Percentiles rank a stretch among this genome's conserved stretches.
Conservation (phyloP, 2,329 filamentous ascomycete species). For the Acrocalymma vagum region DNA sequence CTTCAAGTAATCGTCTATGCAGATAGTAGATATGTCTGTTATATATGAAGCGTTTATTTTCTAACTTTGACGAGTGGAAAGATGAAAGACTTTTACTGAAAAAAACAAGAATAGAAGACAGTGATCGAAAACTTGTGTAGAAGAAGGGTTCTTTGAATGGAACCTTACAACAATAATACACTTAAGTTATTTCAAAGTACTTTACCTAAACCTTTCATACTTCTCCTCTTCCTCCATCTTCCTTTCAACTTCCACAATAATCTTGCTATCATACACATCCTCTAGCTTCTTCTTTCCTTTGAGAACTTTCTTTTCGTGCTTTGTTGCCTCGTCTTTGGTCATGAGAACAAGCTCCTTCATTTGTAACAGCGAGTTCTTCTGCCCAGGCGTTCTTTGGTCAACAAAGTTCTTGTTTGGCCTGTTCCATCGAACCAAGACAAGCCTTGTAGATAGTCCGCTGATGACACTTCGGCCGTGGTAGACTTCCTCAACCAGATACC, state of each 20-base stretch:
- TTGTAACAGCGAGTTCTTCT: constrained; percentile 76
- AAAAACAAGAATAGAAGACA: too few relatives aligned
- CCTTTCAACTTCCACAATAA: constrained; percentile 72
- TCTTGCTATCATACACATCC: constrained; percentile 76
- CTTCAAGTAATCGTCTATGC: too few relatives aligned
- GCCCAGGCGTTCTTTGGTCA: constrained; percentile 73
- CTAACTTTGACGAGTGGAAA: too few relatives aligned
- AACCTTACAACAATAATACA: too few relatives aligned
- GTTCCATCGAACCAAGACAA: constrained; percentile 83
- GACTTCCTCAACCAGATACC: constrained; percentile 89
- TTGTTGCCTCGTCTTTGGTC: constrained; percentile 87
- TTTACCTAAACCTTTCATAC: constrained; percentile 58
- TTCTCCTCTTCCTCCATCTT: constrained; percentile 72
- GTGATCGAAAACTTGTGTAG: too few relatives aligned
- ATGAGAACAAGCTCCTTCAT: constrained; percentile 83
- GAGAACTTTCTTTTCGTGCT: constrained; percentile 82
- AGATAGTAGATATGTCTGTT: too few relatives aligned
- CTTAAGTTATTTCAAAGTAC: too few relatives aligned
- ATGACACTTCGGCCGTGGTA: constrained; percentile 84
- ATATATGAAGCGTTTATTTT: too few relatives aligned
- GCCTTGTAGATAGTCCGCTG: constrained; percentile 80
- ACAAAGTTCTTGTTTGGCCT: constrained; percentile 70
- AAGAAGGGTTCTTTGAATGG: too few relatives aligned
- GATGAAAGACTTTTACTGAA: too few relatives aligned
- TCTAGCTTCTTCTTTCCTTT: constrained; percentile 72